Evolutionary conservation across 106 monocot genomes (phyloP).

Genomic region (Acanthochlamys bracteata): DNA sequence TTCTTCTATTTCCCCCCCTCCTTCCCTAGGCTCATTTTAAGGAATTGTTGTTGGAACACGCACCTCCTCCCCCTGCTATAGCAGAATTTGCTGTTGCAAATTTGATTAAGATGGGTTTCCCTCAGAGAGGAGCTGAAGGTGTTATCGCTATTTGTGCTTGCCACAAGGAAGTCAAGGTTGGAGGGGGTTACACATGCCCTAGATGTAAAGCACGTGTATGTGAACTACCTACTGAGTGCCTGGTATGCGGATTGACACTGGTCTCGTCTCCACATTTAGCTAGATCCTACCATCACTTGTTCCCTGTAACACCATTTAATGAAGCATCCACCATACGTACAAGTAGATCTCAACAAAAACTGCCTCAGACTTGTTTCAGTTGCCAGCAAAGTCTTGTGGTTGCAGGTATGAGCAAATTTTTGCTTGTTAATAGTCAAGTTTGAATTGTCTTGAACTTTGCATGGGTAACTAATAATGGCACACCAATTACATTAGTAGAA

Average conservation of each 20-base stretch:
- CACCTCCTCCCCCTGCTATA: constrained; percentile 88
- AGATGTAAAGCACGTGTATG: constrained; percentile 86
- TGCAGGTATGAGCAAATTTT: constrained; percentile 35
- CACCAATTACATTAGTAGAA: too few species aligned
- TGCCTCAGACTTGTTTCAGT: constrained; percentile 59
- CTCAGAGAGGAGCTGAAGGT: constrained; percentile 93
- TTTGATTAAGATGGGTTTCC: constrained; percentile 97
- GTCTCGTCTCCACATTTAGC: constrained; percentile 97
- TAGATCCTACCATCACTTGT: constrained; percentile 96
- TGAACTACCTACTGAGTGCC: constrained; percentile 90
- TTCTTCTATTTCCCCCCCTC: too few species aligned
- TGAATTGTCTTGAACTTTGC: too few species aligned
- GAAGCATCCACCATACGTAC: constrained; percentile 34
- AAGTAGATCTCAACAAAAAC: constrained; percentile 45
- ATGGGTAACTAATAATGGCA: too few species aligned
- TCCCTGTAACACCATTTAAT: constrained; percentile 83
- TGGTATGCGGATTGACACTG: constrained; percentile 84
- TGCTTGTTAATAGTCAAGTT: too few species aligned
- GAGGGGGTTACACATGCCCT: constrained; percentile 91
- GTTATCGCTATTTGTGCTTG: constrained; percentile 83
- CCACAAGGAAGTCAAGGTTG: constrained; percentile 80
- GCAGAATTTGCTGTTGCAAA: constrained; percentile 87
- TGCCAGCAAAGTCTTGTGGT: constrained; percentile 72
- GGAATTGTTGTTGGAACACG: constrained; percentile 85
- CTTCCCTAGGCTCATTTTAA: constrained; percentile 74